Base-by-base conservation (phyloP, 2,329 filamentous ascomycete species). In the Phialophora macrospora region DNA sequence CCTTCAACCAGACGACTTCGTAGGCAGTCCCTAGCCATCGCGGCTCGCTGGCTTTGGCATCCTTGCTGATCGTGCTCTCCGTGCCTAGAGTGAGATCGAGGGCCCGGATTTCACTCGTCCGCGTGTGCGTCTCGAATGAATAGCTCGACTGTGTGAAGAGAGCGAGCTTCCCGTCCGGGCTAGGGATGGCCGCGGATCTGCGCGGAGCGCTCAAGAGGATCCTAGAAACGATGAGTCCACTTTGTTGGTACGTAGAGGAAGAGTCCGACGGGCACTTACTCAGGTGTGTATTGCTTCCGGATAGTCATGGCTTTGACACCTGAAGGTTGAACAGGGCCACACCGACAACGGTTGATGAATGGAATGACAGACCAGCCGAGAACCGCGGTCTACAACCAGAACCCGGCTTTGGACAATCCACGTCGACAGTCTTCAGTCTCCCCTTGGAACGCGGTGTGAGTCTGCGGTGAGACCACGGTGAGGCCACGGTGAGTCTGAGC, bases 101-200 rank as follows among this genome's bases (percentile, higher is more conserved):
- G 3, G 82, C 77, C 26, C 78, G 77, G 54, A 83, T 79, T 67
- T 83, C 81, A 55, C 76, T 78, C 34, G 75, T 80, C 68, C 80
- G 80, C 44, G 77, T 76, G 69, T 82, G 81, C 0, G 79, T 79
- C 32, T 82, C 79, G 70, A 83, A 83, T 24, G 80, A 82, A 68
- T 83, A 83, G n/a, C 77, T 76, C 1, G 80, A 80, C 61, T 82
- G 80, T 8, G 79, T 81, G 71, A 81, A 83, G 11, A 82, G 75
- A 5, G 79, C 78, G 30, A 82, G 75, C 14, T 77, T 81, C n/a
- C 81, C 81, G 26, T 78, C 73, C 1, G 80, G 72, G 69, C 81
- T 82, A 30, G 81, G 80, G 58, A 77, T 70, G 48, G 78, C 80
- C 48, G 78, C 73, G 38, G 80, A 81, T 67, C 81, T 75, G 66